phyloP scores from a whole-genome alignment of 169 alveolate species.

The Babesia caballi region DNA sequence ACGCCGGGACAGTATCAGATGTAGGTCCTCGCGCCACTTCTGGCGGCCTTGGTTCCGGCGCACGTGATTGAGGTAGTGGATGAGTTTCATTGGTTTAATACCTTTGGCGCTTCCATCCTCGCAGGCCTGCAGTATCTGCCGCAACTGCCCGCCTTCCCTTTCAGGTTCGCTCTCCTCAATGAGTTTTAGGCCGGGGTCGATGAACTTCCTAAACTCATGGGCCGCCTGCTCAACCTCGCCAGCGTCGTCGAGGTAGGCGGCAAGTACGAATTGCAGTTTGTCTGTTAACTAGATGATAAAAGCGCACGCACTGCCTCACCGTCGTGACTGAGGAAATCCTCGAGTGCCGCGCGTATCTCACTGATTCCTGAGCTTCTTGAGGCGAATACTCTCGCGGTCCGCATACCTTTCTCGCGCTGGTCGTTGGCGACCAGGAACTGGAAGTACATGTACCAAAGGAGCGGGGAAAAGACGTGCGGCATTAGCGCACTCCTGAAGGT shows the following conservation, averaged over 20 bases:
- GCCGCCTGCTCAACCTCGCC: constrained; percentile 22
- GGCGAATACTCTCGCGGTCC: background rate
- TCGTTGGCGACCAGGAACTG: constrained; percentile 66
- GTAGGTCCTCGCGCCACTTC: constrained; percentile 48
- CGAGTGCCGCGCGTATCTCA: constrained; percentile 13
- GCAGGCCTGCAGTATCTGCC: constrained; percentile 40
- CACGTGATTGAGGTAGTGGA: constrained; percentile 53
- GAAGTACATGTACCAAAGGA: constrained; percentile 73
- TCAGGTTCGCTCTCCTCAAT: constrained; percentile 7
- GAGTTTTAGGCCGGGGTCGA: constrained; percentile 29
- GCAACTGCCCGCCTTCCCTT: constrained; percentile 25
- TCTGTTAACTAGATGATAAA: background rate
- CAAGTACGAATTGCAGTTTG: constrained; percentile 48
- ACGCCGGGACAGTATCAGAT: constrained; percentile 13
- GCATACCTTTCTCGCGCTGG: constrained; percentile 54
- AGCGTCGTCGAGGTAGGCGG: constrained; percentile 45
- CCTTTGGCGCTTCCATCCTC: background rate
- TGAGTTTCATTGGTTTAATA: constrained; percentile 13
- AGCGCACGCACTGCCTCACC: background rate
- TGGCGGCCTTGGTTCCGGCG: constrained; percentile 36
- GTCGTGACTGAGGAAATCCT: constrained; percentile 26
- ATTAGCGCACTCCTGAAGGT: constrained; percentile 63
- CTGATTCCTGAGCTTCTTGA: constrained; percentile 9
- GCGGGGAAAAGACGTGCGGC: constrained; percentile 62
- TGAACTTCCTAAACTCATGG: constrained; percentile 27